Base-by-base conservation (phyloP, 2,329 filamentous ascomycete species). In the Dothidotthia symphoricarpi region DNA sequence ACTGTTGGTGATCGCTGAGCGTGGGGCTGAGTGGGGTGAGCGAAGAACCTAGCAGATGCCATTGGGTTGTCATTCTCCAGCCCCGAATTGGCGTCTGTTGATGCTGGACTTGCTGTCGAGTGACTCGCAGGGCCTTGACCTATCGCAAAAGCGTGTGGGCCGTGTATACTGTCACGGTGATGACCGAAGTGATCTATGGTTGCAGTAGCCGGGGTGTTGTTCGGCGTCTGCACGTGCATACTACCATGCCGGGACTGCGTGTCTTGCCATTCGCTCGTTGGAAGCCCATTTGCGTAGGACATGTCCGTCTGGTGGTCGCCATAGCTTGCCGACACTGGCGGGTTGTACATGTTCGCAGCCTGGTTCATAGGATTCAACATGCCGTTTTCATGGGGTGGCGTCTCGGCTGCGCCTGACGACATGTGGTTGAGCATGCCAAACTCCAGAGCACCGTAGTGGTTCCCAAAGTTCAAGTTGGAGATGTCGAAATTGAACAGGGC, bases 401-500 rank as follows among this genome's bases (percentile, higher is more conserved):
- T 86, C 53, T 93, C 87, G n/a, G 82, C 85, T 11, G 87, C 85
- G 11, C 86, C 86, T n/a, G 86, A 88, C 43, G 88, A 88, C 86
- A 98, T 95, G 64, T 97, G 91, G 17, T 88, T 89, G 0, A 98
- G 79, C 80, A 97, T 96, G 36, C 89, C 86, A 64, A 97, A 96
- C 66, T 97, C 93, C 66, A 95, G 77, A 13, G 90, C 91, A 43
- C 90, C 91, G 61, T 97, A 98, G 49, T 95, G 88, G 62, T 93
- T 97, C 39, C 89, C 90, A 66, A 97, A 98, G 64, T 93, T 93
- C 63, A 96, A 78, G 42, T 88, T 89, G 38, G 94, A 89, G 9
- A 96, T 80, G 64, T 97, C 90, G 66, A 97, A 95, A 64, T 96
- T 96, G 77, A 94, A 96, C 38, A 95, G 71, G 1, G 89, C 86